Evolutionary conservation across 257 asterid genomes (phyloP), one percentile per base, ranked within the genome.

Genomic region (Mentha longifolia): DNA sequence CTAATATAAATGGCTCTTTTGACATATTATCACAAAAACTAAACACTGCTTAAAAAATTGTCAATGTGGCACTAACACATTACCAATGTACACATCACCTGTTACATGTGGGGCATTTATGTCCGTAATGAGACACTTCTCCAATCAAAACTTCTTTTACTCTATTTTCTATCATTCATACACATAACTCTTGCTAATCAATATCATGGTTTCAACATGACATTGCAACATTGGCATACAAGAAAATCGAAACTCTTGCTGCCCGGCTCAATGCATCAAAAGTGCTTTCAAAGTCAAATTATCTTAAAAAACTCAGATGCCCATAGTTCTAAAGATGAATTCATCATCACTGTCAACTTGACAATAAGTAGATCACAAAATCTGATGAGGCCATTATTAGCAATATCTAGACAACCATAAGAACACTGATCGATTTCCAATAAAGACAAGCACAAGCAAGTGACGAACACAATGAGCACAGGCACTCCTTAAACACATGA

Each of bases 361-460:
- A 7, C 25, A 49, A n/a, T 5, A n/a, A 49, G 8, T 49, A 4
- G 0, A 13, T 30, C 42, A 30, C 12, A 43, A 15, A 5, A 30
- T 7, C 20, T 30, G 1, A 35, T 13, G 15, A 13, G 9, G 30
- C 14, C 61, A 25, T 20, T n/a, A n/a, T n/a, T 56, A 22, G 3
- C 42, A 17, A 19, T 13, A 62, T 12, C 11, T 35, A 67, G n/a
- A 19, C 19, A 6, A 19, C 22, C 30, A 22, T 20, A 5, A 15
- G 54, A 41, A 37, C n/a, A 16, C 64, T 13, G 54, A 68, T 20
- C 28, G 31, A 57, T 57, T 13, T 42, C 63, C 63, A 28, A 57
- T 17, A n/a, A 37, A 16, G 45, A 33, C 37, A 68, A 52, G 49
- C 35, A 54, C 20, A 52, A 67, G 62, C 62, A 31, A 13, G 72